phyloP scores from a whole-genome alignment of 208 protist genomes.

The Acanthamoeba healyi region DNA sequence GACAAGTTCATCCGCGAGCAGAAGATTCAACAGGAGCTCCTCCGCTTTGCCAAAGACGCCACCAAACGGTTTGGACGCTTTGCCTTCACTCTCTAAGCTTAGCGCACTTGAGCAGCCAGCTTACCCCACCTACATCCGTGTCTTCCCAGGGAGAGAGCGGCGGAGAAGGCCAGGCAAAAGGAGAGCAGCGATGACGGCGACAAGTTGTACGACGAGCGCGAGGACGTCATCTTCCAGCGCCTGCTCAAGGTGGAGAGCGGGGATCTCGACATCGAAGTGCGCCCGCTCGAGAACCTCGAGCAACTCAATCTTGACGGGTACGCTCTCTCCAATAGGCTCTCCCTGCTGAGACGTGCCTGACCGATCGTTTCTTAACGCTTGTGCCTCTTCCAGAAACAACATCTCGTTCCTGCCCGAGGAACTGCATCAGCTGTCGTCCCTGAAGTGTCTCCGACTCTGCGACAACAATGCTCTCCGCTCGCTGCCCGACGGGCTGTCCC shows the following conservation, averaged over 20 bases:
- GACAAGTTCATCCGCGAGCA: constrained; percentile 29
- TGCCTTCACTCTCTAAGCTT: too few relatives aligned
- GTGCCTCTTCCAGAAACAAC: neutral
- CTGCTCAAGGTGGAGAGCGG: constrained; percentile 6
- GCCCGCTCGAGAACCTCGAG: neutral
- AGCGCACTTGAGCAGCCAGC: too few relatives aligned
- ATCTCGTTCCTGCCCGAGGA: neutral
- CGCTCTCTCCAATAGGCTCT: too few relatives aligned
- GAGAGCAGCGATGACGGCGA: neutral
- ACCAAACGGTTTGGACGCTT: too few relatives aligned
- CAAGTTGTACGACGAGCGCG: neutral
- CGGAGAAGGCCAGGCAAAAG: too few relatives aligned
- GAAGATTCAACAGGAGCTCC: neutral
- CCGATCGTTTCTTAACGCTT: too few relatives aligned
- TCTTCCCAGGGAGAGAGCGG: too few relatives aligned
- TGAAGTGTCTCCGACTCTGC: neutral
- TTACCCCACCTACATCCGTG: too few relatives aligned
- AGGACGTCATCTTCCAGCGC: neutral
- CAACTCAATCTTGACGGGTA: constrained; percentile 8
- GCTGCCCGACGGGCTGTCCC: neutral
- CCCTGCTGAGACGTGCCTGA: too few relatives aligned
- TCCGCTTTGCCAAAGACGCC: neutral
- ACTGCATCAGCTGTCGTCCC: neutral
- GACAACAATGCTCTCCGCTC: neutral
- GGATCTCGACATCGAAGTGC: constrained; percentile 15